Conservation (phyloP, 768 basidiomycete genomes). For the Hebeloma cylindrosporum region DNA sequence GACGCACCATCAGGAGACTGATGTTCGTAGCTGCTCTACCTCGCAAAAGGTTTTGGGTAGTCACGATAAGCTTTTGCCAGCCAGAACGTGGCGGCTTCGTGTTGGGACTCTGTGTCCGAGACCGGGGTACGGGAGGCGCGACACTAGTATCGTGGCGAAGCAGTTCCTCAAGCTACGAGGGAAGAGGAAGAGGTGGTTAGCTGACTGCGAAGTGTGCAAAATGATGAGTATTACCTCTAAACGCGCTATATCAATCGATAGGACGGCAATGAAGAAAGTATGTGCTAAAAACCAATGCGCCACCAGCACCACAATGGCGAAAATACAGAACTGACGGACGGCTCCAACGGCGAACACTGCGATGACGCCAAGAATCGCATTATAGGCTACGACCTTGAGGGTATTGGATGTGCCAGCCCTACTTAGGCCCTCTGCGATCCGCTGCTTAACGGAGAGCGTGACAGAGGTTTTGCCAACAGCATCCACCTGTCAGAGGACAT, state of each 20-base stretch:
- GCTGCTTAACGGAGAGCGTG: constrained; percentile 85
- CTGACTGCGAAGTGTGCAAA: constrained; percentile 4
- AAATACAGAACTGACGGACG: constrained; percentile 89
- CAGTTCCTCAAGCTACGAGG: constrained; percentile 87
- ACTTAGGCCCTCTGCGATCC: constrained; percentile 89
- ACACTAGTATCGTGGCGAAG: constrained; percentile 68
- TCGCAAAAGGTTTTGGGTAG: constrained; percentile 49
- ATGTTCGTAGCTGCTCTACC: constrained; percentile 76
- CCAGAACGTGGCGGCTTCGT: constrained; percentile 43
- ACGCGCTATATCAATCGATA: constrained; percentile 95
- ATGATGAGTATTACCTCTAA: constrained; percentile 79
- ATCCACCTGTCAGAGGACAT: constrained; percentile 56
- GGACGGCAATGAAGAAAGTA: constrained; percentile 91
- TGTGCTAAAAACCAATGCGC: constrained; percentile 98
- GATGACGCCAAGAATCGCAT: constrained; percentile 73
- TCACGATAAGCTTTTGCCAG: constrained; percentile 42
- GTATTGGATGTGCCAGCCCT: constrained; percentile 90
- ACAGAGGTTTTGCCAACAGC: constrained; percentile 84
- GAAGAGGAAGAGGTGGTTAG: constrained; percentile 14
- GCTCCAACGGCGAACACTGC: constrained; percentile 75
- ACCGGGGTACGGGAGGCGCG: constrained; percentile 41
- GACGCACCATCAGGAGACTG: constrained; percentile 71
- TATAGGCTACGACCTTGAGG: constrained; percentile 87
- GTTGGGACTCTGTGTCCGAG: constrained; percentile 23
- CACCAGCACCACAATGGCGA: constrained; percentile 91